Percentiles rank a stretch among this genome's conserved stretches.
These are phyloP conservation scores for Curvularia verruculosa DNA, from an alignment of 2,329 filamentous ascomycete genomes.

Conservation along the genomic window DNA sequence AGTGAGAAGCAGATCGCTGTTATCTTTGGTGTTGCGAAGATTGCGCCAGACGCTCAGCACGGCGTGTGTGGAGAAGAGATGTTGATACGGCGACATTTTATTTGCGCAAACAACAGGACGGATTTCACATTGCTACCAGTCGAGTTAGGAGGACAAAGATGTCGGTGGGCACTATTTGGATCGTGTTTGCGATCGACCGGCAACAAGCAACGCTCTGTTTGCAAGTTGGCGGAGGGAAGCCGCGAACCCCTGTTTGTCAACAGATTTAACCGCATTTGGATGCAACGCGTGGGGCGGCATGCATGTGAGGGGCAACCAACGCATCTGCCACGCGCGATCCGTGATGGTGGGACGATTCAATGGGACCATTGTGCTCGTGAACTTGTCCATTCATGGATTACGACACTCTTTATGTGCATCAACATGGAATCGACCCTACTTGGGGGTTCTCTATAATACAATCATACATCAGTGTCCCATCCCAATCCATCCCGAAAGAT, in stretches of 20 bases:
- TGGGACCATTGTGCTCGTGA: not conserved
- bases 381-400: slow-evolving; percentile 1
- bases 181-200: slow-evolving; percentile 1
- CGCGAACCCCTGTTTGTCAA: slow-evolving; percentile 15
- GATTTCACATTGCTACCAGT: slow-evolving; percentile 24
- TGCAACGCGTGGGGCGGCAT: slow-evolving; percentile 20
- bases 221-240: slow-evolving; percentile 8
- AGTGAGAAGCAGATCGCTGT: slow-evolving; percentile 42
- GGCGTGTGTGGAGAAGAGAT: slow-evolving; percentile 42
- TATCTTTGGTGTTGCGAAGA: slow-evolving; percentile 38
- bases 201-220: slow-evolving; percentile 9
- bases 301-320: slow-evolving; percentile 21
- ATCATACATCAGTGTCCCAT: slow-evolving; percentile 14
- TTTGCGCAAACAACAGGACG: slow-evolving; percentile 1
- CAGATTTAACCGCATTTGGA: slow-evolving; percentile 13
- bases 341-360: not conserved
- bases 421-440: slow-evolving; percentile 1
- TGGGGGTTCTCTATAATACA: slow-evolving; percentile 18
- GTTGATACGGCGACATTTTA: slow-evolving; percentile 42
- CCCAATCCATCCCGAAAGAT: slow-evolving; percentile 19
- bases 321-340: slow-evolving; percentile 6
- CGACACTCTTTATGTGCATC: slow-evolving; percentile 4
- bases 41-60: slow-evolving; percentile 46
- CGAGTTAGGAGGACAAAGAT: not conserved
- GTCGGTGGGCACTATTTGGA: not conserved